Evolutionary conservation across 371 early-diverging fungal species (phyloP), one percentile per base, ranked within the genome.

Genomic region (Mucor velutinosus): DNA sequence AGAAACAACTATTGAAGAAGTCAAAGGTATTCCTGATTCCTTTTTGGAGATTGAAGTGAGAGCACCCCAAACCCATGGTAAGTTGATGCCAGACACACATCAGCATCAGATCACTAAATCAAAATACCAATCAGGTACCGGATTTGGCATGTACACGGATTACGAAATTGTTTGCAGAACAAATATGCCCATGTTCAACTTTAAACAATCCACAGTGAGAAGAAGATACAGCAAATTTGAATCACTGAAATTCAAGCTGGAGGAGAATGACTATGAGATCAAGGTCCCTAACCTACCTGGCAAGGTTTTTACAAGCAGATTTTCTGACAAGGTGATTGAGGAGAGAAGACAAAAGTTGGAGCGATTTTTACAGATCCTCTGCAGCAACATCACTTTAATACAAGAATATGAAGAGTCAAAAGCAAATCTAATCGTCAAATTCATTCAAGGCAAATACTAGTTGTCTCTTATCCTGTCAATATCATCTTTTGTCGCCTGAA

Each of bases 211-310:
- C 4, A 75, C 82, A 11, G 98, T 97, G 23, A 90, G 98, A 37
- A 84, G 98, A 71, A 87, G 99, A 59, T 98, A 97, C 83, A 93
- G 94, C 73, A 97, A 97, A 71, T 98, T 97, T 79, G 99, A 97
- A 79, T 97, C 97, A 96, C 93, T 97, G 80, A 82, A 94, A 57
- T 96, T 97, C 74, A 92, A 90, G 35, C 81, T 98, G 64, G 96
- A 96, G 78, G 85, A 94, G 12, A 97, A 98, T 76, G 89, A 90
- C 17, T 79, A 86, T 60, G 87, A 94, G 65, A 98, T 98, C 64
- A 97, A 94, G 74, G 94, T 98, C 33, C 99, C 99, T 37, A 87
- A 90, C 29, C 84, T 98, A 47, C 99, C 99, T 8, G 97, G 97
- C 51, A 98, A 98, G 78, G 96, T 97, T 43, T 96, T 96, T 67